A percentile compares a stretch with the other conserved stretches of the same genome.
These are phyloP conservation scores for Citrus mangshanensis DNA, from an alignment of 345 rosid genomes.

Conservation along the genomic window DNA sequence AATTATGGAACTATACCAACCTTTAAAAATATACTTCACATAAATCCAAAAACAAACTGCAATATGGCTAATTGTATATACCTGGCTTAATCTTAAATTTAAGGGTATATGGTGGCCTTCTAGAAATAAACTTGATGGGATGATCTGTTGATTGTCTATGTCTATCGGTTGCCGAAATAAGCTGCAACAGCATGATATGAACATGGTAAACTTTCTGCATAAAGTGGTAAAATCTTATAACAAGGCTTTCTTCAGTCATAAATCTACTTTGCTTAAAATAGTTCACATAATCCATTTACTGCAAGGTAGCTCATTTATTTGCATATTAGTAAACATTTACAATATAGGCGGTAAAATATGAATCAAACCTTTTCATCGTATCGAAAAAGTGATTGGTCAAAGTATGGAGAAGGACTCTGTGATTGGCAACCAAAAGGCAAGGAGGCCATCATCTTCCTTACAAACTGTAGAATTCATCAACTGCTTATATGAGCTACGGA, in stretches of 20 bases:
- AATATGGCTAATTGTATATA: constrained; percentile 10
- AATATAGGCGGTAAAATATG: not conserved
- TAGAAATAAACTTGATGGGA: constrained; percentile 78
- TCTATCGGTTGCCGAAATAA: constrained; percentile 78
- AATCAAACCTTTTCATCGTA: constrained; percentile 85
- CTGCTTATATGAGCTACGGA: constrained; percentile 4
- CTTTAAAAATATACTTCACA: not conserved
- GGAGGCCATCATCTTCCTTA: constrained; percentile 80
- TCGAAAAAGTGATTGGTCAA: constrained; percentile 90
- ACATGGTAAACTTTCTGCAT: not conserved
- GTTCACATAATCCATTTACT: not conserved
- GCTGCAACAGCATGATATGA: constrained; percentile 43
- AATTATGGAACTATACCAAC: not conserved
- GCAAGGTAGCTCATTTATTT: no score
- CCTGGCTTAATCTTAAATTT: constrained; percentile 97
- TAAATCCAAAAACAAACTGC: not conserved
- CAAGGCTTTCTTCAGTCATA: not conserved
- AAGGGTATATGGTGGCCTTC: constrained; percentile 55
- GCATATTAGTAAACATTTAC: not conserved
- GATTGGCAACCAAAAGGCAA: constrained; percentile 89
- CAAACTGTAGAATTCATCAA: constrained; percentile 56
- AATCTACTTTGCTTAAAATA: not conserved
- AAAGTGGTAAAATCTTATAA: not conserved
- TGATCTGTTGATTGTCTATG: constrained; percentile 71
- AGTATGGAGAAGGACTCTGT: constrained; percentile 95